Base-by-base conservation (phyloP, 2,329 filamentous ascomycete species). In the Byssothecium circinans region DNA sequence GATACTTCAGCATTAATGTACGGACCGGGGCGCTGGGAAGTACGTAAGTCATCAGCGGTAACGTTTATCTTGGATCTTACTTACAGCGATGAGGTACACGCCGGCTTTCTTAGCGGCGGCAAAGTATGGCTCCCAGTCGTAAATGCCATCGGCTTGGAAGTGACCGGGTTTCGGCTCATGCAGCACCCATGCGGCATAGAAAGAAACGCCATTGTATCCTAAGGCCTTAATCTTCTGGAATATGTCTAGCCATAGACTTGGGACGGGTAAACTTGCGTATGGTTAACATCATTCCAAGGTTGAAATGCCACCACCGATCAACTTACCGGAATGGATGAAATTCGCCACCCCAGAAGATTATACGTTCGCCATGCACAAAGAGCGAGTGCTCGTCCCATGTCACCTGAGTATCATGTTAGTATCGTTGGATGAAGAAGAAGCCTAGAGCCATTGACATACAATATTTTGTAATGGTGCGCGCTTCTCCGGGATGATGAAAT, bases 161-260 rank as follows among this genome's bases (percentile, higher is more conserved):
- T 82, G 74, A 1, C 87, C 88, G 0, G 75, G 82, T 49, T 85
- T 84, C 1, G 86, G 87, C 65, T 92, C 88, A 0, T 89, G 65
- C 0, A 91, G 74, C 2, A 84, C 86, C 88, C 88, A 92, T 55
- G 89, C 79, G 6, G 84, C 76, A 60, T 91, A 91, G 65, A 90
- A 88, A 0, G 86, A 89, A 1, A 90, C 84, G 32, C 82, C 80
- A 59, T 87, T 91, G 70, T 90, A 91, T 0, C 89, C 89, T 1
- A 89, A 69, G 0, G 87, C 85, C 67, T 86, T 90, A 67, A 91
- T 82, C 69, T 94, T 94, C 56, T 92, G 85, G 57, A 94, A 85
- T 2, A 91, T 62, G 56, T 91, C 88, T 2, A 87, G 74, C 76
- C 84, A 85, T 2, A 86, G 73, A 30, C 75, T 72, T 2, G 81